Evolutionary conservation across 768 basidiomycete species (phyloP).

Genomic region (Podaxis sp.): DNA sequence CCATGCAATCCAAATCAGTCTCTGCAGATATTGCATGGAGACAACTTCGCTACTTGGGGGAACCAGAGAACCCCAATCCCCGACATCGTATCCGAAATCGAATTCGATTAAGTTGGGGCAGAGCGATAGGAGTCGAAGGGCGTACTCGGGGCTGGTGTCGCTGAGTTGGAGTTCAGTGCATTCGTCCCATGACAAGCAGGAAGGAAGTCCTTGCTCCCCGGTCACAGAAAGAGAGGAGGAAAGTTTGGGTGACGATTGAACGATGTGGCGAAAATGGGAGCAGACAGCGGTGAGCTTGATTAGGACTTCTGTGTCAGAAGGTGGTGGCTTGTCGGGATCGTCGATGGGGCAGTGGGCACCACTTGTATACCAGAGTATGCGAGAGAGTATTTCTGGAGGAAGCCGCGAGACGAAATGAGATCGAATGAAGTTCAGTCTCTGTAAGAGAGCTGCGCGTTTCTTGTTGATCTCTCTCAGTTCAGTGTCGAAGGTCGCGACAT

Average conservation of each 20-base stretch:
- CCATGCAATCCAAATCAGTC: neutral
- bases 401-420: neutral
- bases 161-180: neutral
- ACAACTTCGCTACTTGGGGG: neutral
- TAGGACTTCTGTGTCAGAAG: neutral
- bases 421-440: neutral
- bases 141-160: neutral
- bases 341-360: neutral
- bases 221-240: too few species aligned
- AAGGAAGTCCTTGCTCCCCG: neutral
- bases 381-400: neutral
- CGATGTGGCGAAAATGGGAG: neutral
- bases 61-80: neutral
- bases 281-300: neutral
- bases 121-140: neutral
- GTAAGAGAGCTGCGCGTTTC: neutral
- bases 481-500: neutral
- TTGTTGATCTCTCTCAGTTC: neutral
- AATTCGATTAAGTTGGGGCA: neutral
- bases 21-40: neutral
- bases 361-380: neutral
- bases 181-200: neutral
- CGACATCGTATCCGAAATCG: neutral
- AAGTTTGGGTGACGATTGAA: neutral
- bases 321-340: neutral